These are phyloP conservation scores for Phytomonas sp. DNA, from an alignment of 208 protist genomes.

Conservation along the genomic window DNA sequence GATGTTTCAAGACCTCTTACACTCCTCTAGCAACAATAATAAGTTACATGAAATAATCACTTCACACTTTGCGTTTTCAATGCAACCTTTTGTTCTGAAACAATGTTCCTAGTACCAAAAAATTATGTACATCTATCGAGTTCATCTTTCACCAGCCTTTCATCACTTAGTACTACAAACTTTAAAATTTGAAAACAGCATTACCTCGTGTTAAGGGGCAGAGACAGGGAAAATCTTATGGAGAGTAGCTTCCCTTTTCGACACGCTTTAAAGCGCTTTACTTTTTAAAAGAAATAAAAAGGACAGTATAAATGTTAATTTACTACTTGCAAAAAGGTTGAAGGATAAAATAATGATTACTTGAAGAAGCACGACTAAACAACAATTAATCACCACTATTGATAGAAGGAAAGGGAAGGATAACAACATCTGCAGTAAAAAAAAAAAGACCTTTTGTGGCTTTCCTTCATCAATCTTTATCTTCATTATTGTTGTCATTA, in stretches of 20 bases:
- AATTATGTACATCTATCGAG: background rate
- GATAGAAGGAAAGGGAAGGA: background rate
- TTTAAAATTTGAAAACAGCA: background rate
- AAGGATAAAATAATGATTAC: background rate
- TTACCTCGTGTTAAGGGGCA: background rate
- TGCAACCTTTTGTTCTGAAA: background rate
- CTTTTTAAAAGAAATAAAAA: background rate
- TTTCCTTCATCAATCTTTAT: conserved; percentile 8
- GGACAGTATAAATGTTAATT: background rate
- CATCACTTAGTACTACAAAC: background rate
- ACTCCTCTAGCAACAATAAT: background rate
- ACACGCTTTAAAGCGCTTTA: background rate
- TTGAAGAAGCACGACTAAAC: background rate
- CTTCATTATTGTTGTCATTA: conserved; percentile 30
- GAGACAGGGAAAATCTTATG: background rate
- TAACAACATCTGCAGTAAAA: background rate
- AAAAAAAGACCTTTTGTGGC: background rate
- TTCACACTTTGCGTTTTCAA: background rate
- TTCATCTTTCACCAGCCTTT: background rate
- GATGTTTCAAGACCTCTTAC: background rate
- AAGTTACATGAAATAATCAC: background rate
- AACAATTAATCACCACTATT: background rate
- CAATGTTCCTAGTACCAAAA: background rate
- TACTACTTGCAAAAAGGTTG: background rate
- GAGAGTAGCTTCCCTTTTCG: background rate